A percentile compares a stretch with the other conserved stretches of the same genome.
Evolutionary conservation across 2,329 filamentous ascomycete genomes (phyloP).

Genomic region (Cladophialophora psammophila): DNA sequence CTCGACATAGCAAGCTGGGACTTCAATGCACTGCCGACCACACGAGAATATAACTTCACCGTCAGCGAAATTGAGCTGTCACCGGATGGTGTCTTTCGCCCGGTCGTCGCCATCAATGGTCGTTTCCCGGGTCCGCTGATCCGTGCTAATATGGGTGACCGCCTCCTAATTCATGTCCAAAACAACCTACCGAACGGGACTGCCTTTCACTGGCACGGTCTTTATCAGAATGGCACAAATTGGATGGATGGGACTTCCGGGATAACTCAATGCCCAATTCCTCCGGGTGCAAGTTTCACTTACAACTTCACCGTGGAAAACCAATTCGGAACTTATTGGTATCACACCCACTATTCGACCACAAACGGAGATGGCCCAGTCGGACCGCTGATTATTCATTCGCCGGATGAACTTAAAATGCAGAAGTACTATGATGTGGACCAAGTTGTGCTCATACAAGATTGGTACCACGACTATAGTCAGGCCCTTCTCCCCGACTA

Average conservation of each 20-base stretch:
- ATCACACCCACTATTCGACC: constrained; percentile 70
- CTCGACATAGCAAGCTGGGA: constrained; percentile 64
- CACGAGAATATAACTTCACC: constrained; percentile 63
- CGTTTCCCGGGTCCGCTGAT: constrained; percentile 77
- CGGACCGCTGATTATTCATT: constrained; percentile 70
- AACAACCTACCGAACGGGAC: constrained; percentile 72
- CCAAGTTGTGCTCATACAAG: constrained; percentile 70
- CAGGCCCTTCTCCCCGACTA: constrained; percentile 21
- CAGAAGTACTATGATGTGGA: constrained; percentile 65
- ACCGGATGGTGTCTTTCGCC: constrained; percentile 60
- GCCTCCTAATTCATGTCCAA: constrained; percentile 70
- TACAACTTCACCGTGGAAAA: constrained; percentile 71
- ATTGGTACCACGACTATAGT: constrained; percentile 67
- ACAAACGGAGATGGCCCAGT: constrained; percentile 73
- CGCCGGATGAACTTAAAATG: constrained; percentile 59
- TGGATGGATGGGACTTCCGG: constrained; percentile 75
- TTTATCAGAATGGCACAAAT: constrained; percentile 78
- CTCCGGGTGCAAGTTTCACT: constrained; percentile 66
- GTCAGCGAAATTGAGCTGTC: constrained; percentile 62
- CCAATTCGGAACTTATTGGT: constrained; percentile 66
- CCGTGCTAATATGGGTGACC: constrained; percentile 75
- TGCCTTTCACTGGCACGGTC: constrained; percentile 76
- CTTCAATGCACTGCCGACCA: constrained; percentile 56
- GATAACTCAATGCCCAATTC: constrained; percentile 72
- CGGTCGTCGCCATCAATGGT: constrained; percentile 73